A percentile compares a stretch with the other conserved stretches of the same genome.
Conservation (phyloP, 441 rosid genomes). For the Corymbia citriodora region DNA sequence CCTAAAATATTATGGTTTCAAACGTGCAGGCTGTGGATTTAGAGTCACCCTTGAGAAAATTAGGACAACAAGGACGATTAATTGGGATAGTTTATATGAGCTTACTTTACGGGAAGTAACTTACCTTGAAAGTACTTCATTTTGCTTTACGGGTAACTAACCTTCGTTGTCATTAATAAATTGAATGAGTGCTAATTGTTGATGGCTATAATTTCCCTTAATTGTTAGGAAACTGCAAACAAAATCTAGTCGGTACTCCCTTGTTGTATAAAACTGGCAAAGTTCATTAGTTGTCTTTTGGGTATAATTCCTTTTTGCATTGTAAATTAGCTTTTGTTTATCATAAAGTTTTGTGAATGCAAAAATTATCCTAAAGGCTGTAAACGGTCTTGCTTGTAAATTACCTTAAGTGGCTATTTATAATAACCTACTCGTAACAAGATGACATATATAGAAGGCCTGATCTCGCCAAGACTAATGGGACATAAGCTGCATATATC, state of each 20-base stretch:
- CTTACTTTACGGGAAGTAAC: neutral
- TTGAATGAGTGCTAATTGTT: neutral
- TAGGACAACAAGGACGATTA: neutral
- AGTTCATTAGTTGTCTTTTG: neutral
- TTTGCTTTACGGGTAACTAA: neutral
- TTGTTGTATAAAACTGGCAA: neutral
- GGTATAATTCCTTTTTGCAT: neutral
- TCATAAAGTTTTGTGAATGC: neutral
- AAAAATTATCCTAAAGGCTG: neutral
- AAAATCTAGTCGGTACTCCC: neutral
- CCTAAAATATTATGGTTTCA: neutral
- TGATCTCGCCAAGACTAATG: no score
- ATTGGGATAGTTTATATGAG: neutral
- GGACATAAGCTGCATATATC: no score
- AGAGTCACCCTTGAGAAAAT: neutral
- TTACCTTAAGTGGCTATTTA: neutral
- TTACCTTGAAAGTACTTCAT: neutral
- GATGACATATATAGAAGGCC: no score
- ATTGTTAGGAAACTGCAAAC: no score
- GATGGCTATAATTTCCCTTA: neutral
- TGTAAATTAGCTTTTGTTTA: neutral
- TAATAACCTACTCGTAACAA: neutral
- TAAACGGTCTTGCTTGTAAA: neutral
- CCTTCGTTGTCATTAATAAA: neutral
- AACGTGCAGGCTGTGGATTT: rapidly evolving